Evolutionary conservation across 225 moss, liverwort and hornwort species (phyloP).

Genomic region (Ulota crispa): DNA sequence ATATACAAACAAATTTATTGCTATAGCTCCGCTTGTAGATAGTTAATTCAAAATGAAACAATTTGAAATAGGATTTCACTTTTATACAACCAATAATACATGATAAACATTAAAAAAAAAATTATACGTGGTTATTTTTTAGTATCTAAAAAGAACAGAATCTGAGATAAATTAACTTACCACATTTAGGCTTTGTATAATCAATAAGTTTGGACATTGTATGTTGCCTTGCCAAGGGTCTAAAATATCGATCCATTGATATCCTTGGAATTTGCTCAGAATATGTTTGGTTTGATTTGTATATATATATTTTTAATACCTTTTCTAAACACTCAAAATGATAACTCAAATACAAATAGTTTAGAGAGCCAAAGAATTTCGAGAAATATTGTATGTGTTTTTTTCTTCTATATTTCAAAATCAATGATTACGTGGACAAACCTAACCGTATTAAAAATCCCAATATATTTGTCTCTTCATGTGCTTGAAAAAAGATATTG

Average conservation of each 20-base stretch:
- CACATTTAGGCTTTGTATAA: background rate
- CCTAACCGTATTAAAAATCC: no score
- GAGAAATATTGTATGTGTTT: background rate
- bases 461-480: no score
- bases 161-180: background rate
- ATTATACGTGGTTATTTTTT: background rate
- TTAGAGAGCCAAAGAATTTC: background rate
- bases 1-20: background rate
- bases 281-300: background rate
- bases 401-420: no score
- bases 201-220: background rate
- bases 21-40: background rate
- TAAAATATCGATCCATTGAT: background rate
- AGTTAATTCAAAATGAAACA: background rate
- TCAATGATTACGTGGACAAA: no score
- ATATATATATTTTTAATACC: accelerated
- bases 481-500: no score
- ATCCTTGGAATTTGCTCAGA: accelerated
- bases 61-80: background rate
- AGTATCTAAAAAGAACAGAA: background rate
- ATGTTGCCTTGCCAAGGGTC: background rate
- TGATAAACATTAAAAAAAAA: accelerated
- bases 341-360: background rate
- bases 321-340: background rate
- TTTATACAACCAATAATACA: background rate